Evolutionary conservation across 768 basidiomycete species (phyloP).

Genomic region (Tricholoma saponaceum): DNA sequence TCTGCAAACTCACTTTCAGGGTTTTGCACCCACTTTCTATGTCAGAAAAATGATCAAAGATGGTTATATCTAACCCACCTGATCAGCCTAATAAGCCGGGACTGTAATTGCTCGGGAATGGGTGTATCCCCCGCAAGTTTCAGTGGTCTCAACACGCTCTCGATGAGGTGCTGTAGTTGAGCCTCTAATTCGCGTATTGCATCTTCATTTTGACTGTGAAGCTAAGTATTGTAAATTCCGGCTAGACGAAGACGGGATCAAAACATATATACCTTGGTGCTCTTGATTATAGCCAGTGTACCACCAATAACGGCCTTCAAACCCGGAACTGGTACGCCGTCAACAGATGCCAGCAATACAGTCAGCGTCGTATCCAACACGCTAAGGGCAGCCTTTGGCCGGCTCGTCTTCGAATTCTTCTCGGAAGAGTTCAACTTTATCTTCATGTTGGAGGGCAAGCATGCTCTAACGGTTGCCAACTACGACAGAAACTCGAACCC

Average conservation of each 20-base stretch:
- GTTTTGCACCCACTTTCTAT: no score
- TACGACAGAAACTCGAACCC: no score
- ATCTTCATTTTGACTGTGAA: constrained; percentile 6
- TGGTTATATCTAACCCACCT: not conserved
- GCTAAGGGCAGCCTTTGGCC: not conserved
- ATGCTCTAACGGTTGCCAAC: no score
- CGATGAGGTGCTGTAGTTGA: constrained; percentile 3
- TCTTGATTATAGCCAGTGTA: constrained; percentile 4
- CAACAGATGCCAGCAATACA: constrained; percentile 4
- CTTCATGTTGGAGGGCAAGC: no score
- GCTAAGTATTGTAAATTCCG: not conserved
- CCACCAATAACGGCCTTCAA: constrained; percentile 8
- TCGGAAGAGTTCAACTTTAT: no score
- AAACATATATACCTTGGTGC: constrained; percentile 2
- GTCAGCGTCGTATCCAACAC: constrained; percentile 6
- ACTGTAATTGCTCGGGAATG: constrained; percentile 2
- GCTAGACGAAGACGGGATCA: not conserved
- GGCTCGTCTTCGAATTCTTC: no score
- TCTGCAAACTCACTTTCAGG: constrained; percentile 1
- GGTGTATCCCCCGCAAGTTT: constrained; percentile 5
- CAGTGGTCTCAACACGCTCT: constrained; percentile 5
- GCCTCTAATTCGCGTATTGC: constrained; percentile 6
- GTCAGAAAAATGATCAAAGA: not conserved
- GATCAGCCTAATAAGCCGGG: constrained; percentile 3
- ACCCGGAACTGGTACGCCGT: constrained; percentile 6